Percentiles rank a stretch among this genome's conserved stretches.
These are phyloP conservation scores for Rhodotorula sp. DNA, from an alignment of 1,284 basidiomycete genomes.

Conservation along the genomic window DNA sequence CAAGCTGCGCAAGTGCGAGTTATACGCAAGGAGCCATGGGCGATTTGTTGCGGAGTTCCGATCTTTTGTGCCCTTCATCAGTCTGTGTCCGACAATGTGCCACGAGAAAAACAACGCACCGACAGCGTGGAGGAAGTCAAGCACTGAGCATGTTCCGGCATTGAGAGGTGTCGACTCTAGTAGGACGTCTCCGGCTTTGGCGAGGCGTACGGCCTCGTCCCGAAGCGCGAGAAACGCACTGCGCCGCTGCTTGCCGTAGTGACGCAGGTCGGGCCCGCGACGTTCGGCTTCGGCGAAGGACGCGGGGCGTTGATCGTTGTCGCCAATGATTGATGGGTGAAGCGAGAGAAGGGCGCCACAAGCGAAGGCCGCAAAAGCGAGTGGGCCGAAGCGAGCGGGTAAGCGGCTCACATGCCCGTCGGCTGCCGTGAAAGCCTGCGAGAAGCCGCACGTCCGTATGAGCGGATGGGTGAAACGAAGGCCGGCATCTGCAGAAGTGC, in stretches of 20 bases:
- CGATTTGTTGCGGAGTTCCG: too few species aligned
- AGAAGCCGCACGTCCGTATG: neutral
- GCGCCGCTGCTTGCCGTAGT: neutral
- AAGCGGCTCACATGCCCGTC: neutral
- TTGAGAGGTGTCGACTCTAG: neutral
- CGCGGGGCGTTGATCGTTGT: neutral
- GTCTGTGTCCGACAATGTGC: too few species aligned
- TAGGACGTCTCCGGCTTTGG: neutral
- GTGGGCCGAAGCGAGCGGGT: neutral
- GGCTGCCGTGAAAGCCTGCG: neutral
- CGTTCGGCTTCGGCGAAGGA: neutral
- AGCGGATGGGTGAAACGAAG: neutral
- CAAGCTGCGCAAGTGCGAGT: neutral
- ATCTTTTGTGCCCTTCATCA: too few species aligned
- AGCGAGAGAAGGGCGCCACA: neutral
- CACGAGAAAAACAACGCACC: neutral
- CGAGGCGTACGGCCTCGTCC: neutral
- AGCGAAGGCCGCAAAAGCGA: neutral
- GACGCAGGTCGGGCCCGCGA: neutral
- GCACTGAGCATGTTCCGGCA: neutral
- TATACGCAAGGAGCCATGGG: too few species aligned
- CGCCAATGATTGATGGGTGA: neutral
- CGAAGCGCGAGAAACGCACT: neutral
- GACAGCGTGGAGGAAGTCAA: neutral
- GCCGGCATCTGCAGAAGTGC: neutral